phyloP scores from a whole-genome alignment of 495 filamentous ascomycete genomes.

The Aspergillus steynii region DNA sequence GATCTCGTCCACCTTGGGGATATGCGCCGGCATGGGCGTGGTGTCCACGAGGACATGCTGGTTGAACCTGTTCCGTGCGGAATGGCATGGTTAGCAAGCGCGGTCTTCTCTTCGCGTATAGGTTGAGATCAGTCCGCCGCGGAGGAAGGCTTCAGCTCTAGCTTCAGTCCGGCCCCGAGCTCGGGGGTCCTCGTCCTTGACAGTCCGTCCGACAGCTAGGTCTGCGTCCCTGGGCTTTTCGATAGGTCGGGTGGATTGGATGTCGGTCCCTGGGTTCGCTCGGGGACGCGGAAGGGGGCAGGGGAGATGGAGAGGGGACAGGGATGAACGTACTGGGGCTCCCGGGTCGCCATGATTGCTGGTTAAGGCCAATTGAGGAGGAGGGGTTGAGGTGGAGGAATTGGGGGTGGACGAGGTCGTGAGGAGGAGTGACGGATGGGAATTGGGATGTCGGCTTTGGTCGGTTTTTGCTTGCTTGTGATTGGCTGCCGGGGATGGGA shows the following conservation, averaged over 20 bases:
- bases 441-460: constrained; percentile 1
- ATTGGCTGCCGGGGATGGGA: constrained; percentile 13
- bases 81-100: constrained; percentile 1
- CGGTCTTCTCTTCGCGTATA: constrained; percentile 2
- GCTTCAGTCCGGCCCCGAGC: not conserved
- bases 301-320: constrained; percentile 1
- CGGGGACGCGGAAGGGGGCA: constrained; percentile 4
- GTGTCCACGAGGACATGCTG: constrained; percentile 91
- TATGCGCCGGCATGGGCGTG: constrained; percentile 86
- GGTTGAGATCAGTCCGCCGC: constrained; percentile 15
- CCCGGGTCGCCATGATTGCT: constrained; percentile 50
- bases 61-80: constrained; percentile 71
- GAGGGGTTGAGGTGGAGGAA: constrained; percentile 23
- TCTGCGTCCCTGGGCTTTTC: not conserved
- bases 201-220: not conserved
- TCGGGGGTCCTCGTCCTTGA: not conserved
- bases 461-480: constrained; percentile 21
- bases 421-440: constrained; percentile 16
- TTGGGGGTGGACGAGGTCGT: constrained; percentile 26
- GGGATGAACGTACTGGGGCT: constrained; percentile 42
- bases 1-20: constrained; percentile 89
- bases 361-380: constrained; percentile 29
- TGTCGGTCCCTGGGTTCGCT: constrained; percentile 3
- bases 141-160: not conserved
- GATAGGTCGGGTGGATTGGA: not conserved